phyloP scores from a whole-genome alignment of 495 filamentous ascomycete species.

The Talaromyces adpressus region DNA sequence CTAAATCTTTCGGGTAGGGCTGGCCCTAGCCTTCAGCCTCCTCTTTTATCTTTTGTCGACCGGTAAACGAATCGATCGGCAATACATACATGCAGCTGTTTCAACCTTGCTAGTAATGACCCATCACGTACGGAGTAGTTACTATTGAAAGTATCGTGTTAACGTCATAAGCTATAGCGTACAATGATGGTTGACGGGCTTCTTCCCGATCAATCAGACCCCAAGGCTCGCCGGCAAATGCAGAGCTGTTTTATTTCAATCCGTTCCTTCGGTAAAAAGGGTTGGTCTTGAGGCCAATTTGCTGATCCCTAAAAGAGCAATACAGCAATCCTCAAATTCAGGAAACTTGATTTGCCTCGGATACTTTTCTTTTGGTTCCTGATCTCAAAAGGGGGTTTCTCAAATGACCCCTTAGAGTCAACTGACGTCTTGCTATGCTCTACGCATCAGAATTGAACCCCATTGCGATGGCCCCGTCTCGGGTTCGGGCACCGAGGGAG shows the following conservation, averaged over 20 bases:
- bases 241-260: background rate
- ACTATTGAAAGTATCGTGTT: background rate
- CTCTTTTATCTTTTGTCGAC: background rate
- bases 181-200: background rate
- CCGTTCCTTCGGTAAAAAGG: background rate
- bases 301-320: background rate
- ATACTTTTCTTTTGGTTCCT: background rate
- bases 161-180: background rate
- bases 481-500: background rate
- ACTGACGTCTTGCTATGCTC: background rate
- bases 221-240: background rate
- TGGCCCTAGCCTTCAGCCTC: background rate
- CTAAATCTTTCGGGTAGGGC: background rate
- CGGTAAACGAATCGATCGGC: background rate
- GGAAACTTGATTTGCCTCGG: background rate
- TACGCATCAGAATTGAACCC: background rate
- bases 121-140: too few relatives aligned
- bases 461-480: background rate
- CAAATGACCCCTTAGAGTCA: background rate
- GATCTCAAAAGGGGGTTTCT: background rate
- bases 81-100: background rate
- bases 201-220: background rate
- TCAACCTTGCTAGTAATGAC: background rate
- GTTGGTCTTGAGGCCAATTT: background rate
- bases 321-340: background rate